These are phyloP conservation scores for Kurtzmaniella quercitrusa DNA, from an alignment of 1,139 yeast genomes.

Conservation along the genomic window DNA sequence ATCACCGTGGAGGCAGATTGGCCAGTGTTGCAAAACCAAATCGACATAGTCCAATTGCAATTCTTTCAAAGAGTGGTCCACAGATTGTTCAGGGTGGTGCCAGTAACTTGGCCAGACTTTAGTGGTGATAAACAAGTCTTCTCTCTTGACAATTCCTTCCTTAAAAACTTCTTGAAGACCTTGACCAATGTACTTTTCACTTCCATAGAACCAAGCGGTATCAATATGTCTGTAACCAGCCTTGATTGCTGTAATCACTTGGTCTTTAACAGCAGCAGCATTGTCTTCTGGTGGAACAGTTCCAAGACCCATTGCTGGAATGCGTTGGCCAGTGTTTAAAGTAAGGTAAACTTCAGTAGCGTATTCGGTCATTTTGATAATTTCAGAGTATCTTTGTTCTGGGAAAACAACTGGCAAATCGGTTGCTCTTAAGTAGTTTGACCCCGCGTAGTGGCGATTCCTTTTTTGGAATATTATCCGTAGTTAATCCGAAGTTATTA, in stretches of 20 bases:
- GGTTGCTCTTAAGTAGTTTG: background rate
- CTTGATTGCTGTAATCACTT: constrained; percentile 35
- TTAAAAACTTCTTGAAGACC: constrained; percentile 46
- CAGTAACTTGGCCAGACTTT: constrained; percentile 53
- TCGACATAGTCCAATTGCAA: constrained; percentile 58
- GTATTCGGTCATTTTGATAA: constrained; percentile 7
- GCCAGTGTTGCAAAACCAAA: constrained; percentile 62
- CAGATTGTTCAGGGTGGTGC: constrained; percentile 35
- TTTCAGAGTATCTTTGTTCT: no score
- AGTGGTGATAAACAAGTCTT: constrained; percentile 56
- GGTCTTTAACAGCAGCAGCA: constrained; percentile 30
- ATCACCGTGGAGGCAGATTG: constrained; percentile 37
- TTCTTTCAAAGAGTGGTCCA: constrained; percentile 29
- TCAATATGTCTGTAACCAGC: constrained; percentile 42
- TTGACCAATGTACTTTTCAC: constrained; percentile 47
- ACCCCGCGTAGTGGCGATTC: constrained; percentile 6
- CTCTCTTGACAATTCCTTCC: constrained; percentile 48
- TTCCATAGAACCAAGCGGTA: constrained; percentile 47
- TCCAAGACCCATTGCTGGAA: constrained; percentile 41
- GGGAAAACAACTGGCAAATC: background rate
- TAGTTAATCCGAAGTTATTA: background rate
- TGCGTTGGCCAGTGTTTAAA: constrained; percentile 28
- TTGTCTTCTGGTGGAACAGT: constrained; percentile 31
- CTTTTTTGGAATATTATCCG: constrained; percentile 22
- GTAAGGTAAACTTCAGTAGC: constrained; percentile 21